Conservation (phyloP, 106 monocot species). For the Acorus calamus region DNA sequence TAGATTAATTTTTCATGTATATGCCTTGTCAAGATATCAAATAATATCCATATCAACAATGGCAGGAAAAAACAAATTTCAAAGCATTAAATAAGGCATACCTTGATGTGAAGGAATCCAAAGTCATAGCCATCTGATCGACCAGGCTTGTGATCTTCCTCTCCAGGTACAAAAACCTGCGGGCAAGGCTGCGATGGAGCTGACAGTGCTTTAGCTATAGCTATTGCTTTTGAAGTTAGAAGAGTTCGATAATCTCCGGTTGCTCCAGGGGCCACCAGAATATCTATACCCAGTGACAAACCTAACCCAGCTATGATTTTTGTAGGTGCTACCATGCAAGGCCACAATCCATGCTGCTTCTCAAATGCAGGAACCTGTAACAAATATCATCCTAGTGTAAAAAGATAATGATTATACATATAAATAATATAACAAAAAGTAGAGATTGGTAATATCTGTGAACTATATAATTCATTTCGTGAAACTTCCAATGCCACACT, state of each 20-base stretch:
- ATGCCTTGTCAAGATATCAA: neutral
- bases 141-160: slow-evolving; percentile 62
- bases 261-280: slow-evolving; percentile 93
- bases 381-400: neutral
- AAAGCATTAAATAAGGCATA: slow-evolving; percentile 3
- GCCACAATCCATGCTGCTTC: slow-evolving; percentile 52
- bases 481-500: no score
- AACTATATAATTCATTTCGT: no score
- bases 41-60: neutral
- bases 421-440: no score
- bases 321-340: slow-evolving; percentile 99
- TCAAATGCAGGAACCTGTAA: slow-evolving; percentile 70
- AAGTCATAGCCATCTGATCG: slow-evolving; percentile 74
- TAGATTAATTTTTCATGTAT: no score
- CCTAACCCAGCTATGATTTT: slow-evolving; percentile 97
- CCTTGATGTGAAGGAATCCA: slow-evolving; percentile 97
- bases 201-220: slow-evolving; percentile 82
- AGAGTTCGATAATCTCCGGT: slow-evolving; percentile 94
- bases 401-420: no score
- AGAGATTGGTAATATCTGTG: no score
- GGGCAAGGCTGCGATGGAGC: slow-evolving; percentile 72
- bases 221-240: slow-evolving; percentile 73
- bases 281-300: slow-evolving; percentile 80
- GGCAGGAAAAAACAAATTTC: no score
- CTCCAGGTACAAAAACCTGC: slow-evolving; percentile 74